phyloP scores from a whole-genome alignment of 129 eudicot species.

The Glebionis coronaria region DNA sequence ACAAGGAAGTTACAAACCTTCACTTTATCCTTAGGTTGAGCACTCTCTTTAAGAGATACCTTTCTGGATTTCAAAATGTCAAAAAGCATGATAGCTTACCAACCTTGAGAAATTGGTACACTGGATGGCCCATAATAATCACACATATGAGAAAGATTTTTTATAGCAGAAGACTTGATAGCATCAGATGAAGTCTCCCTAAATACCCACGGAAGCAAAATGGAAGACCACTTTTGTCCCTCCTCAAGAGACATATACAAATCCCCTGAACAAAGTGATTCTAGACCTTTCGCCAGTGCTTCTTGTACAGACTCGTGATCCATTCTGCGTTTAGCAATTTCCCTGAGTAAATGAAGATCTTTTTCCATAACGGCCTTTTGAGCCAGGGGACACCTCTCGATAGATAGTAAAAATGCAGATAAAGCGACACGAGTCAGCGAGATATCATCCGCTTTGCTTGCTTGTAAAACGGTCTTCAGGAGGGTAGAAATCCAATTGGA shows the following conservation, averaged over 20 bases:
- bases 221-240: constrained; percentile 81
- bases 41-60: constrained; percentile 54
- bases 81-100: constrained; percentile 76
- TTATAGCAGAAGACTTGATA: constrained; percentile 66
- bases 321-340: constrained; percentile 62
- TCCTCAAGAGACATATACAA: constrained; percentile 78
- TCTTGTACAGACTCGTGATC: constrained; percentile 76
- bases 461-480: constrained; percentile 78
- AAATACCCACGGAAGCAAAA: constrained; percentile 77
- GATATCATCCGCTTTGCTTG: constrained; percentile 66
- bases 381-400: constrained; percentile 60
- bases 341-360: constrained; percentile 86
- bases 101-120: constrained; percentile 89
- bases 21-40: constrained; percentile 71
- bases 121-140: constrained; percentile 90
- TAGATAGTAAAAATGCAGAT: constrained; percentile 75
- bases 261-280: constrained; percentile 58
- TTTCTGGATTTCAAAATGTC: constrained; percentile 64
- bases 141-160: constrained; percentile 66
- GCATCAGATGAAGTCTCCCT: constrained; percentile 53
- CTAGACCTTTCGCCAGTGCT: constrained; percentile 83
- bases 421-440: constrained; percentile 74
- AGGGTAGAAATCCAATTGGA: constrained; percentile 87
- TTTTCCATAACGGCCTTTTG: constrained; percentile 67
- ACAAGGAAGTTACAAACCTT: constrained; percentile 54